Evolutionary conservation across 2,329 filamentous ascomycete genomes (phyloP).

Genomic region (Samsoniella hepiali): DNA sequence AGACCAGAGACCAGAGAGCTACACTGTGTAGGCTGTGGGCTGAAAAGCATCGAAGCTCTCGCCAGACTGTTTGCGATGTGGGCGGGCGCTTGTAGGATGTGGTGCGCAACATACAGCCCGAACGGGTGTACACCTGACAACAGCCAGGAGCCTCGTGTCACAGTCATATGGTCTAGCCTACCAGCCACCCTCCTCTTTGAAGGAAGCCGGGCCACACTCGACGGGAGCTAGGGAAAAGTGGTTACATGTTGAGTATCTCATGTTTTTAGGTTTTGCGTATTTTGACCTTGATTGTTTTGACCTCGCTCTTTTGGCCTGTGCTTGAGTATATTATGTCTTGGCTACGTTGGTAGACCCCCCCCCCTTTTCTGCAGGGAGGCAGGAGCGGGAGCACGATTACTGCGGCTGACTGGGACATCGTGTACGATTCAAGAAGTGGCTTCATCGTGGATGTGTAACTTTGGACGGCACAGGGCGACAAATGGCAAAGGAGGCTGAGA

Average conservation of each 20-base stretch:
- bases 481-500: neutral
- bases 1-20: too few species aligned
- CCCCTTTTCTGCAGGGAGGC: neutral
- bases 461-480: neutral
- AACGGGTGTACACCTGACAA: constrained; percentile 10
- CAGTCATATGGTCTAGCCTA: constrained; percentile 7
- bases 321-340: neutral
- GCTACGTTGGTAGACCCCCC: neutral
- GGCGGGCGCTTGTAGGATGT: neutral
- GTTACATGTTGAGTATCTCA: neutral
- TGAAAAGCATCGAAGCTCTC: too few species aligned
- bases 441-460: neutral
- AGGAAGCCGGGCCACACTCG: neutral
- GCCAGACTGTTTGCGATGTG: neutral
- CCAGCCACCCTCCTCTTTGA: neutral
- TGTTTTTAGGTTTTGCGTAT: neutral
- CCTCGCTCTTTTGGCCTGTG: neutral
- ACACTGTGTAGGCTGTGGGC: too few species aligned
- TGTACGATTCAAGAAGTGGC: too few species aligned
- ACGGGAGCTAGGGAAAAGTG: neutral
- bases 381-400: neutral
- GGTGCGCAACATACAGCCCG: neutral
- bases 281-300: neutral
- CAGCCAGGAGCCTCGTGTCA: constrained; percentile 1
- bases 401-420: too few species aligned